A percentile compares a stretch with the other conserved stretches of the same genome.
Conservation (phyloP, 768 basidiomycete species). For the Rhodotorula kratochvilovae region DNA sequence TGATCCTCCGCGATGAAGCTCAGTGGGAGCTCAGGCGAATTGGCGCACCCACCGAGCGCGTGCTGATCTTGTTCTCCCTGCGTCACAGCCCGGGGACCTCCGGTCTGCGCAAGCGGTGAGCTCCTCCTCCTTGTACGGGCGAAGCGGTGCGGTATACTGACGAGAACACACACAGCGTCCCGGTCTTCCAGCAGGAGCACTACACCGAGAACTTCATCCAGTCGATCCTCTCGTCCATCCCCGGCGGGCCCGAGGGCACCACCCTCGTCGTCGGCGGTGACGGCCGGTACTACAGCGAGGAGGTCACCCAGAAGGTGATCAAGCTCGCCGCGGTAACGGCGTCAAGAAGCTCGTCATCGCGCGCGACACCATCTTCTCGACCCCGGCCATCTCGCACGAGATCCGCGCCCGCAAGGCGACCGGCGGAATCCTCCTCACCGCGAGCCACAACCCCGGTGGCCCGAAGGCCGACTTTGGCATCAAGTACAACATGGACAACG, state of each 20-base stretch:
- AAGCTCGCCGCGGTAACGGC: slow-evolving; percentile 87
- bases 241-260: slow-evolving; percentile 58
- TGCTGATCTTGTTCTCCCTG: not conserved
- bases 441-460: slow-evolving; percentile 96
- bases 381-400: slow-evolving; percentile 91
- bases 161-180: slow-evolving; percentile 60
- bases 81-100: slow-evolving; percentile 86
- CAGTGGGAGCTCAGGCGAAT: not conserved
- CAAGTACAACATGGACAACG: slow-evolving; percentile 98
- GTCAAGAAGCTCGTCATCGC: slow-evolving; percentile 89
- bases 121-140: not conserved
- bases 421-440: slow-evolving; percentile 94
- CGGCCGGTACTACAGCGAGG: slow-evolving; percentile 84
- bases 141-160: not conserved
- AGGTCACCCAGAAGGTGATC: slow-evolving; percentile 76
- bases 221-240: slow-evolving; percentile 84
- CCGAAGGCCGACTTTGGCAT: slow-evolving; percentile 97
- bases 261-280: slow-evolving; percentile 89
- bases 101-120: slow-evolving; percentile 87
- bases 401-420: slow-evolving; percentile 94
- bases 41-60: no score
- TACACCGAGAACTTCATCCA: slow-evolving; percentile 99
- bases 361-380: slow-evolving; percentile 85
- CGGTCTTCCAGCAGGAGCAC: slow-evolving; percentile 97
- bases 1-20: not conserved